Evolutionary conservation across 176 grass and related monocot genomes (phyloP).

Genomic region (Oryza brachyantha): DNA sequence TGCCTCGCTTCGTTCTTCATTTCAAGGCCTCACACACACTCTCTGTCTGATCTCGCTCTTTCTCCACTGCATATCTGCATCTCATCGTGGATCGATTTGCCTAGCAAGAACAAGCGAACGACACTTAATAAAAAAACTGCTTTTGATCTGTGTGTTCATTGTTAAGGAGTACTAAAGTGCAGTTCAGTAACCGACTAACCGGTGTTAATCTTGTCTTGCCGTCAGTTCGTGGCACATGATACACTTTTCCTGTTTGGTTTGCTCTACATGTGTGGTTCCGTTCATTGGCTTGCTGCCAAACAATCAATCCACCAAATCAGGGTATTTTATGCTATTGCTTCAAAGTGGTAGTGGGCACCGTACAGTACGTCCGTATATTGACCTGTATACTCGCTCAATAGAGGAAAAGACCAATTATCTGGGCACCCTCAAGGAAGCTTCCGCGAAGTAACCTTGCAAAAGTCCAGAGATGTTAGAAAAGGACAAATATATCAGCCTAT

Average conservation of each 20-base stretch:
- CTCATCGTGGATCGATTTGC: background rate
- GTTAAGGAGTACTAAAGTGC: too few species aligned
- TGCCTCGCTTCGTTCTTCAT: background rate
- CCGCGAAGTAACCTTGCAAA: slow-evolving; percentile 23
- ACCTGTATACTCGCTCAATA: background rate
- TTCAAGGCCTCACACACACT: too few species aligned
- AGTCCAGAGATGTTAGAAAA: background rate
- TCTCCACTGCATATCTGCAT: background rate
- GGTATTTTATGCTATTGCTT: background rate
- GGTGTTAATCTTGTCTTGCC: background rate
- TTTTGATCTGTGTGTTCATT: background rate
- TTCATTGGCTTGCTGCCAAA: background rate
- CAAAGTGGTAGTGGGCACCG: background rate
- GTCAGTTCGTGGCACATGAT: background rate
- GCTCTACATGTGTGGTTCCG: background rate
- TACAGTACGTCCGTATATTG: background rate
- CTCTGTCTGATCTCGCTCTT: background rate
- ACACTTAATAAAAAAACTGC: too few species aligned
- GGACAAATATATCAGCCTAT: background rate
- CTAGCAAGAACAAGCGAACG: too few species aligned
- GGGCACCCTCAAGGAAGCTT: slow-evolving; percentile 39
- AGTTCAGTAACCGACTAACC: background rate
- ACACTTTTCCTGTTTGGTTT: background rate
- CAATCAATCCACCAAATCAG: background rate
- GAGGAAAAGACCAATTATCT: background rate